Evolutionary conservation across 495 filamentous ascomycete species (phyloP).

Genomic region (Copromyces sp.): DNA sequence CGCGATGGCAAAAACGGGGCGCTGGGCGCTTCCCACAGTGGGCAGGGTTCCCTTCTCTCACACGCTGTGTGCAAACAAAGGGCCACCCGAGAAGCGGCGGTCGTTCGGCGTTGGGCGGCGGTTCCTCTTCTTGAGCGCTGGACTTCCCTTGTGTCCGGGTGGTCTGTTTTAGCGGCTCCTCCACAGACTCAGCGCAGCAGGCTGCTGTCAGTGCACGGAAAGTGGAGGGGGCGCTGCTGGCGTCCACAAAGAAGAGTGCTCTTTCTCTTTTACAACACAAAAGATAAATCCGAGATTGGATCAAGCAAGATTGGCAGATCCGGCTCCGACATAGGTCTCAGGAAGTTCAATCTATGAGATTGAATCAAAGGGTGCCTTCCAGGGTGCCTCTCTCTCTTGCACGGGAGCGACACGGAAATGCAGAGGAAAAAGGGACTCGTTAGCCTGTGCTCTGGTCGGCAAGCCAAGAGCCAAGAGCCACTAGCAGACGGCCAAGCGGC

Average conservation of each 20-base stretch:
- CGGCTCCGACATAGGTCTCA: background rate
- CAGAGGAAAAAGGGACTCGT: background rate
- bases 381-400: background rate
- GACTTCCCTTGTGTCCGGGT: no score
- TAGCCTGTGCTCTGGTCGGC: background rate
- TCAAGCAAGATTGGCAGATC: background rate
- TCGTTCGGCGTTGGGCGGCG: background rate
- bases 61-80: background rate
- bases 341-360: background rate
- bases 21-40: background rate
- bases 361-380: background rate
- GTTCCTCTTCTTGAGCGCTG: background rate
- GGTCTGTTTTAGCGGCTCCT: background rate
- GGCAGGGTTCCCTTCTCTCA: background rate
- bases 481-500: background rate
- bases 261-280: background rate
- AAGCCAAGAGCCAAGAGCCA: background rate
- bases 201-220: background rate
- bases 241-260: background rate
- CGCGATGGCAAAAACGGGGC: background rate
- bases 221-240: background rate
- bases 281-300: background rate
- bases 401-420: background rate
- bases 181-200: background rate
- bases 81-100: background rate